phyloP scores from a whole-genome alignment of 495 filamentous ascomycete species.

The Rhypophila decipiens region DNA sequence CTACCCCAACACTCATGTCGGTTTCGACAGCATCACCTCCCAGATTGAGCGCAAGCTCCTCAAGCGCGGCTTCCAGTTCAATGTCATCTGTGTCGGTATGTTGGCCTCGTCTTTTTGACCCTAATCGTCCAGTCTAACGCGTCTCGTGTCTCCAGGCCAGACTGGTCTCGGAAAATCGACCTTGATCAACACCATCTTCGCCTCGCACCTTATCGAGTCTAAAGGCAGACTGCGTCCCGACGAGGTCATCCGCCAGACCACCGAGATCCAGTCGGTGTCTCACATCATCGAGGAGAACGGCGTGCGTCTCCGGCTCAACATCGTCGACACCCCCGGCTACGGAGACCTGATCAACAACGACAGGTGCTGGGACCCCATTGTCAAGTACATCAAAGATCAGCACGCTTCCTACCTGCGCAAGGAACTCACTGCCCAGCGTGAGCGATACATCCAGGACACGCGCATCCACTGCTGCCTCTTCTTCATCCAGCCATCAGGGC shows the following conservation, averaged over 20 bases:
- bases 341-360: conserved; percentile 99
- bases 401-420: conserved; percentile 99
- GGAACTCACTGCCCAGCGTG: conserved; percentile 98
- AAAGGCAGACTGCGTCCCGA: conserved; percentile 90
- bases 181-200: conserved; percentile 99
- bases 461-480: conserved; percentile 99
- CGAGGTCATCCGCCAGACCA: conserved; percentile 89
- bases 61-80: conserved; percentile 99
- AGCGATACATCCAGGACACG: conserved; percentile 98
- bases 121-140: conserved; percentile 28
- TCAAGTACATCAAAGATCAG: conserved; percentile 99
- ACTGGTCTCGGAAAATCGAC: conserved; percentile 98
- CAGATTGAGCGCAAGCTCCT: conserved; percentile 99
- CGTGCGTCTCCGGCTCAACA: conserved; percentile 91
- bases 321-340: conserved; percentile 96
- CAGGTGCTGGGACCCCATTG: conserved; percentile 97
- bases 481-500: conserved; percentile 98
- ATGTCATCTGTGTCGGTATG: conserved; percentile 92
- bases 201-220: conserved; percentile 97
- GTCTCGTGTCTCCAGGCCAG: conserved; percentile 62
- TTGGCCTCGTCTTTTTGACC: conserved; percentile 3
- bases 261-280: conserved; percentile 94
- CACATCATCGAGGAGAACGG: conserved; percentile 99
- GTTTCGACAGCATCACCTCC: conserved; percentile 97
- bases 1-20: conserved; percentile 93